These are phyloP conservation scores for Gracilaria vermiculophylla DNA, from an alignment of 23 red algal species.

Conservation along the genomic window DNA sequence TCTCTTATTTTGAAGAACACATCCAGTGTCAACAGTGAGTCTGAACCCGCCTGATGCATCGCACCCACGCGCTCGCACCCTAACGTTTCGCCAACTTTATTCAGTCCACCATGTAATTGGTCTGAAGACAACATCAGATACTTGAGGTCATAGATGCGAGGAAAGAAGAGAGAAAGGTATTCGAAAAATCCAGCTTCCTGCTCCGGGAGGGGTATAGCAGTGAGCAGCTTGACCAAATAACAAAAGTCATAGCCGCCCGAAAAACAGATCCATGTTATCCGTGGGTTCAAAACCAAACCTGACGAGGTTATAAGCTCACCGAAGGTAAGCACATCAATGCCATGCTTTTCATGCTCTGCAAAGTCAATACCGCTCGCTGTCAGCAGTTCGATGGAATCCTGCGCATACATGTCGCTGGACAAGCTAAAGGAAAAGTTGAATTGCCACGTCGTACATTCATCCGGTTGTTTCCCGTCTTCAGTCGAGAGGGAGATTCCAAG, in stretches of 20 bases:
- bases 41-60: slow-evolving; percentile 92
- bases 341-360: slow-evolving; percentile 75
- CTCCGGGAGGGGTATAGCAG: slow-evolving; percentile 64
- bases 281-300: slow-evolving; percentile 85
- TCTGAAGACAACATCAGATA: slow-evolving; percentile 81
- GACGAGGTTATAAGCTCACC: slow-evolving; percentile 92
- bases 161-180: slow-evolving; percentile 85
- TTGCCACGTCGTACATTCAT: slow-evolving; percentile 85
- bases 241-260: slow-evolving; percentile 94
- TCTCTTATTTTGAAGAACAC: slow-evolving; percentile 80
- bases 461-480: slow-evolving; percentile 70
- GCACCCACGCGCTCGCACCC: slow-evolving; percentile 72
- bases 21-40: slow-evolving; percentile 84
- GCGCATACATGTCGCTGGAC: slow-evolving; percentile 83
- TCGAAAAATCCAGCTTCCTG: slow-evolving; percentile 86
- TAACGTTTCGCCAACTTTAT: slow-evolving; percentile 81
- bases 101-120: slow-evolving; percentile 79
- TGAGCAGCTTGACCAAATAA: slow-evolving; percentile 88
- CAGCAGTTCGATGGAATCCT: slow-evolving; percentile 90
- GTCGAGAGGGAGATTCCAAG: slow-evolving; percentile 79
- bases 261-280: slow-evolving; percentile 88
- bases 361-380: slow-evolving; percentile 89
- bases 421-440: slow-evolving; percentile 94
- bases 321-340: slow-evolving; percentile 89
- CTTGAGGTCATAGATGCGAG: slow-evolving; percentile 92